These are phyloP conservation scores for Botrytis sinoallii DNA, from an alignment of 2,329 filamentous ascomycete species.

Conservation along the genomic window DNA sequence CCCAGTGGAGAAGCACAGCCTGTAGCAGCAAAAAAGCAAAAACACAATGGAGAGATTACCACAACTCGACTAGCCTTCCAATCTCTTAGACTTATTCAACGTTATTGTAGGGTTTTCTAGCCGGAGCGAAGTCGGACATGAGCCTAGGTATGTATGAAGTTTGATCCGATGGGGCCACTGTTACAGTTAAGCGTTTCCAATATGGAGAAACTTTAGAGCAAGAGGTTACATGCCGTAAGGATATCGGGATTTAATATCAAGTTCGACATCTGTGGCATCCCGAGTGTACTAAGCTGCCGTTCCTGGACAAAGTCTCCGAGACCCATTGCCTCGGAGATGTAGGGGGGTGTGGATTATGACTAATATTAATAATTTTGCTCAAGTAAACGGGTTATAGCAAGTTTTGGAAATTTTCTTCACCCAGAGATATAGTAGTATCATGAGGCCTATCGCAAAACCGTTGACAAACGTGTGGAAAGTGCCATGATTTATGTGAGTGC, in stretches of 20 bases:
- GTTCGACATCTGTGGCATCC: not conserved
- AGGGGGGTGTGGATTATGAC: not conserved
- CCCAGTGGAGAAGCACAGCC: not conserved
- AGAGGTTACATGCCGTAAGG: not conserved
- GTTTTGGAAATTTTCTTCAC: not conserved
- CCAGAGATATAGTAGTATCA: not conserved
- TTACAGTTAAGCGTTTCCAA: not conserved
- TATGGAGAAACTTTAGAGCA: not conserved
- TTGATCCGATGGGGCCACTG: not conserved
- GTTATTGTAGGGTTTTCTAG: not conserved
- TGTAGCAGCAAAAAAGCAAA: not conserved
- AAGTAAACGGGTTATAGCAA: not conserved
- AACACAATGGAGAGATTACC: not conserved
- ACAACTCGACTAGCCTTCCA: not conserved
- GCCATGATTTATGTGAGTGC: not conserved
- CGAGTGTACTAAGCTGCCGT: not conserved
- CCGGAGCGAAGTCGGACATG: not conserved
- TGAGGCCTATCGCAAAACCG: not conserved
- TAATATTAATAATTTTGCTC: not conserved
- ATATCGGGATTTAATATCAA: not conserved
- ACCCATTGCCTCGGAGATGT: not conserved
- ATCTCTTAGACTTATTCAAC: not conserved
- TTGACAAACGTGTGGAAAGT: not conserved
- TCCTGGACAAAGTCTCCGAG: not conserved
- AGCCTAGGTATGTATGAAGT: not conserved